Base-by-base conservation (phyloP, 164 flowering plant species). In the Amborella trichopoda region DNA sequence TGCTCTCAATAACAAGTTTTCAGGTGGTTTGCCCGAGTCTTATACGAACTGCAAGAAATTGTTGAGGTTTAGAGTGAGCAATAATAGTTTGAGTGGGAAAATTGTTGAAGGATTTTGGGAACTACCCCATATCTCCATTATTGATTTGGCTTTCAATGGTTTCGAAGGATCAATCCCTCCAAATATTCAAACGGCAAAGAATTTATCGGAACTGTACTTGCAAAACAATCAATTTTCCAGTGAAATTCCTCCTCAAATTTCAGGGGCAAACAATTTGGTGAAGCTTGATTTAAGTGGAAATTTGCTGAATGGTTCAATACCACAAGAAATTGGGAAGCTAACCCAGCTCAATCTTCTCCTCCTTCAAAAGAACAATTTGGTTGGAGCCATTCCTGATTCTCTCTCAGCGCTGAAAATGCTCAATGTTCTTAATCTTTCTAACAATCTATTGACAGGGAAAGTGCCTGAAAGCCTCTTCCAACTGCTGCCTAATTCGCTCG, bases 261-360 rank as follows among this genome's bases (percentile, higher is more conserved):
- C 88, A 6, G 32, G 30, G 19, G 85, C 86, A 23, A 40, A 40
- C 32, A 78, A 66, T 57, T 56, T 91, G 45, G 94, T 91, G 14
- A 91, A 91, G 64, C 63, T 91, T 63, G 96, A 87, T 67, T 76
- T 91, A 24, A 81, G 96, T 38, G 55, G 67, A 47, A 91, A 91
- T 60, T 65, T 65, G 43, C 43, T 91, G 5, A 76, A 85, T 10
- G 98, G 98, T 58, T 75, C 83, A 8, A 68, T 91, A 24, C 96
- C 96, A 27, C 37, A 66, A 2, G 77, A 78, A 56, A 81, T 91
- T 23, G 88, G 95, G 4, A 55, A 62, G 20, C 51, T 91, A 3
- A 72, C 44, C 45, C 70, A 54, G 69, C 81, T 91, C 14, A 91
- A 87, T 52, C 46, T 77, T 30, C 62, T 91, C 55, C 20, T 71